A percentile compares a stretch with the other conserved stretches of the same genome.
Conservation (phyloP, 768 basidiomycete species). For the Tulasnella sp. region DNA sequence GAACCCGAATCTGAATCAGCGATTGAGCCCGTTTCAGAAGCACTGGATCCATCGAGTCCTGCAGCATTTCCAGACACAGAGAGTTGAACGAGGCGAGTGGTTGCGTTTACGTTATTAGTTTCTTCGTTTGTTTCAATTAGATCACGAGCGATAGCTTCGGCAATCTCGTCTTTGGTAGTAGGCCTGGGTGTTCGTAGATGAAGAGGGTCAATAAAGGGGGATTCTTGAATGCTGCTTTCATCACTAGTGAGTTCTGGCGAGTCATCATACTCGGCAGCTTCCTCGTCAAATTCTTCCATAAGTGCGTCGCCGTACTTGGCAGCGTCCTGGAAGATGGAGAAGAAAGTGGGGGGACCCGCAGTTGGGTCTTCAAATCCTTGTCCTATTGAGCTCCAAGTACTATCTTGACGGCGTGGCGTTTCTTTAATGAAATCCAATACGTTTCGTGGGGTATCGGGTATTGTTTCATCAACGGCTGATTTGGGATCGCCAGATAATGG, state of each 20-base stretch:
- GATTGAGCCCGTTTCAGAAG: neutral
- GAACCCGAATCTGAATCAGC: neutral
- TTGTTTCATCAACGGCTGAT: too few relatives aligned
- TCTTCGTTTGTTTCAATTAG: conserved; percentile 29
- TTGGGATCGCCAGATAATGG: too few relatives aligned
- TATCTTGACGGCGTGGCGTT: too few relatives aligned
- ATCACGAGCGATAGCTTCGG: conserved; percentile 33
- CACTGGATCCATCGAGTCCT: conserved; percentile 10
- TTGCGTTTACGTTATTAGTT: conserved; percentile 28
- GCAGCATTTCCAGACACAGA: conserved; percentile 20
- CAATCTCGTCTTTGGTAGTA: conserved; percentile 19
- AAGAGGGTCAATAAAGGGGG: neutral
- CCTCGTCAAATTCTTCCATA: conserved; percentile 12
- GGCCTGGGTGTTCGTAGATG: neutral
- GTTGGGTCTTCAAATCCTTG: too few relatives aligned
- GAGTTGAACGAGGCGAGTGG: conserved; percentile 30
- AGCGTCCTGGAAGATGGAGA: conserved; percentile 9
- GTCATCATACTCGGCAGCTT: neutral
- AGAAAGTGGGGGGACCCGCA: neutral
- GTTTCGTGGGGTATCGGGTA: too few relatives aligned
- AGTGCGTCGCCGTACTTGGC: conserved; percentile 14
- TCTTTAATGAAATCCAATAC: too few relatives aligned
- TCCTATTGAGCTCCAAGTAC: too few relatives aligned
- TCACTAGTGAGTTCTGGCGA: neutral
- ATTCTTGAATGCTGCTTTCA: neutral